Base-by-base conservation (phyloP, 495 filamentous ascomycete genomes). In the Penicillium psychrofluorescens region DNA sequence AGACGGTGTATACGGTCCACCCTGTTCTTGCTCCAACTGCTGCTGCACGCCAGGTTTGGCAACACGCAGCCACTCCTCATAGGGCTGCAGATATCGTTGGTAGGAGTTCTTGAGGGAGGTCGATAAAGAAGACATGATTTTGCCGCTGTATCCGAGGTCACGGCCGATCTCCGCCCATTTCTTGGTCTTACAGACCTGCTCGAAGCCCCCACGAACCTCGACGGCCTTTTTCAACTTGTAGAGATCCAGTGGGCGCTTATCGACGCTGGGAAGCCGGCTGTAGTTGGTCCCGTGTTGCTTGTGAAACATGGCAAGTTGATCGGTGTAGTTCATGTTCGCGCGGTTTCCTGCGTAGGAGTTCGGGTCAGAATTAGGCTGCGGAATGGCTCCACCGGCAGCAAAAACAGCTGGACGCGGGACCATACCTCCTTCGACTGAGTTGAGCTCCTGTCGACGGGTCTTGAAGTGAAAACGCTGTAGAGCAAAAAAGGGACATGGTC, bases 61-160 rank as follows among this genome's bases (percentile, higher is more conserved):
- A 29, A 89, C 72, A 36, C 84, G 79, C 27, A 99, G 74, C 59
- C 95, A 99, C 48, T 96, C 90, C 66, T 99, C 92, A 58, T 96
- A 99, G 0, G 92, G 92, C 56, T 88, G 84, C 9, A 99, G 80
- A 83, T 91, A 99, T 60, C 88, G 80, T 58, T 95, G 88, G 55
- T 92, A 99, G 6, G 94, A 97, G 56, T 97, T 99, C 64, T 97
- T 99, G 40, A 99, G 78, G 14, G 94, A 97, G 1, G 92, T 99
- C 9, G 92, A 99, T 35, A 99, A 66, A n/a, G 94, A 97, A 0
- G 94, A 97, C 92, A 99, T 99, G 51, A 99, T 99, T 68, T 99
- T 99, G 58, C 92, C 92, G 58, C 92, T 96, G 67, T 99, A 99
- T 41, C 92, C 92, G 13, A 99, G 69, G 62, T 96, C 91, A 58